phyloP scores from a whole-genome alignment of 2,329 filamentous ascomycete species.

The Sclerotinia spermophila region DNA sequence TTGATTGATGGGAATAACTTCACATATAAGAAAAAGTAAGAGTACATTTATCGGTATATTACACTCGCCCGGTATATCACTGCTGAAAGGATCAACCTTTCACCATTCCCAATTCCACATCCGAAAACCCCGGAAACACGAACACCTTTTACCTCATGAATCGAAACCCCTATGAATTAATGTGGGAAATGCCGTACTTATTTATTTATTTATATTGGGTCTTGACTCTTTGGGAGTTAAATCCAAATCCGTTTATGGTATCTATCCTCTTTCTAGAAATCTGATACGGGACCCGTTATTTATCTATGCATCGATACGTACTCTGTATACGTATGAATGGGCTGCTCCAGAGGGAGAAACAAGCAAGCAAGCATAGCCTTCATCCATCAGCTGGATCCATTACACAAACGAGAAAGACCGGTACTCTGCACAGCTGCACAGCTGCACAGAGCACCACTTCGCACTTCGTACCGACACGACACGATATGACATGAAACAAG shows the following conservation, averaged over 20 bases:
- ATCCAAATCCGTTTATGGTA: too few relatives aligned
- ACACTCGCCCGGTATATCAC: background rate
- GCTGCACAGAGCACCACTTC: too few relatives aligned
- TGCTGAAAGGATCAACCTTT: background rate
- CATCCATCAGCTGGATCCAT: background rate
- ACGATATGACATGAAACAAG: too few relatives aligned
- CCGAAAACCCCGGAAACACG: slow-evolving; percentile 4
- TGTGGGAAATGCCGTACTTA: background rate
- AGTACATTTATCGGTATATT: background rate
- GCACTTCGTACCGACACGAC: too few relatives aligned
- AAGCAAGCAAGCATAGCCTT: slow-evolving; percentile 1
- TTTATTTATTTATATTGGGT: background rate
- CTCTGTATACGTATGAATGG: too few relatives aligned
- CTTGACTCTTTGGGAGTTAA: too few relatives aligned
- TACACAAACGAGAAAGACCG: too few relatives aligned
- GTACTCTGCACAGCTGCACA: too few relatives aligned
- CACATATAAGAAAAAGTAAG: background rate
- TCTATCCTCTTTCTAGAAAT: background rate
- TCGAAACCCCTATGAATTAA: background rate
- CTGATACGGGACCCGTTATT: background rate
- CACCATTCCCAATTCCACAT: too few relatives aligned
- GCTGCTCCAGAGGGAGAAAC: background rate
- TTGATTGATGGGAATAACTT: background rate
- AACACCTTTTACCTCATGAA: background rate
- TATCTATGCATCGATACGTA: background rate